Conservation (phyloP, 768 basidiomycete species). For the Megacollybia marginata region DNA sequence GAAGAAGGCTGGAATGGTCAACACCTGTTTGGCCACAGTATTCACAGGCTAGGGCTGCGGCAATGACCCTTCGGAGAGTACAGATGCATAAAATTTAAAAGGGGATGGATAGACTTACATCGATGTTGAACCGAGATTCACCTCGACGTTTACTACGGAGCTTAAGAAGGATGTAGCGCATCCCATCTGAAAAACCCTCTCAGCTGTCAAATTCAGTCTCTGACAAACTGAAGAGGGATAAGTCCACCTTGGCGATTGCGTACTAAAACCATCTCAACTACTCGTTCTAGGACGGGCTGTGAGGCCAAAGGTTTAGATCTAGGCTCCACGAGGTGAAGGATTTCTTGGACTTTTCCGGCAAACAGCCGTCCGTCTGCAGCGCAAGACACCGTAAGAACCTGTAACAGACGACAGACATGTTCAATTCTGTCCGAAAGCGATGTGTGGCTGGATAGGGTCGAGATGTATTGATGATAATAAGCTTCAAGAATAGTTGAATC, state of each 20-base stretch:
- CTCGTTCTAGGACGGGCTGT: conserved; percentile 39
- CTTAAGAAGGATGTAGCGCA: conserved; percentile 39
- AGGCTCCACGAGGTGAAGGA: conserved; percentile 31
- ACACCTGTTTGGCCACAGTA: conserved; percentile 45
- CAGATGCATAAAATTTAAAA: no score
- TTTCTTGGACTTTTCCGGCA: conserved; percentile 40
- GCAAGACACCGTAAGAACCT: conserved; percentile 41
- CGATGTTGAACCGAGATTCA: conserved; percentile 43
- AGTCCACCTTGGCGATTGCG: conserved; percentile 41
- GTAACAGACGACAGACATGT: conserved; percentile 40
- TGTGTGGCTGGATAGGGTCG: conserved; percentile 25
- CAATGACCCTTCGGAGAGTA: conserved; percentile 31
- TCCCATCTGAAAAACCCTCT: conserved; percentile 30
- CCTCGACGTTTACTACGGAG: conserved; percentile 30
- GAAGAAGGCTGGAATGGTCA: conserved; percentile 40
- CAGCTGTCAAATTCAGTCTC: conserved; percentile 23
- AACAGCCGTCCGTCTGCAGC: conserved; percentile 51
- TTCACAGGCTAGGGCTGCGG: conserved; percentile 63
- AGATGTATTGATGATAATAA: conserved; percentile 40
- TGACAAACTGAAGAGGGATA: not conserved
- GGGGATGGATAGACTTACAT: conserved; percentile 15
- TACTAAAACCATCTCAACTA: conserved; percentile 49
- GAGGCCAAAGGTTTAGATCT: conserved; percentile 9
- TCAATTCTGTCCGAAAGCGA: conserved; percentile 31
- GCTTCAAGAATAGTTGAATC: conserved; percentile 52